phyloP scores from a whole-genome alignment of 495 filamentous ascomycete genomes.

The Penicillium herquei region DNA sequence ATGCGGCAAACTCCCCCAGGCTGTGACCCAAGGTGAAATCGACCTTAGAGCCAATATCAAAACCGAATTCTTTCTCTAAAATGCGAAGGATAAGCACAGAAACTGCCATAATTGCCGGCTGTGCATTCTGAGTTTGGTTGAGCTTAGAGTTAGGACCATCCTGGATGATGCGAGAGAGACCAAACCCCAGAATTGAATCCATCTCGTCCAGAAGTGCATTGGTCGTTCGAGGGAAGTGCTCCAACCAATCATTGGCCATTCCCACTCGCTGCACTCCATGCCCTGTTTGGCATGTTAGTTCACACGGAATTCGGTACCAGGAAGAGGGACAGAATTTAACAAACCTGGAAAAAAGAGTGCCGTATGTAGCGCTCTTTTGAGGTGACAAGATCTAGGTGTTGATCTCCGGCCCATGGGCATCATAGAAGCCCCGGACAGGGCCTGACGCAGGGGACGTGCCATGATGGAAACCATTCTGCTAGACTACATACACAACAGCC shows the following conservation, averaged over 20 bases:
- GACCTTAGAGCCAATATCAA: constrained; percentile 62
- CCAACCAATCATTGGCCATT: constrained; percentile 83
- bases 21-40: constrained; percentile 90
- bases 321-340: constrained; percentile 10
- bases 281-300: constrained; percentile 45
- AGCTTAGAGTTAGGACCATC: constrained; percentile 72
- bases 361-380: constrained; percentile 52
- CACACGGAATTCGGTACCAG: constrained; percentile 4
- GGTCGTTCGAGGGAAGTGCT: constrained; percentile 76
- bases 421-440: constrained; percentile 1
- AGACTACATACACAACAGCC: constrained; percentile 14
- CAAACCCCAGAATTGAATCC: constrained; percentile 67
- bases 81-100: constrained; percentile 88
- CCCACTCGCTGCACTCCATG: constrained; percentile 94
- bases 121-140: constrained; percentile 81
- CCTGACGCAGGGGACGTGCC: constrained; percentile 2
- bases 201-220: constrained; percentile 75
- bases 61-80: constrained; percentile 80
- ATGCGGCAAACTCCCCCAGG: constrained; percentile 90
- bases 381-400: constrained; percentile 1
- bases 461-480: constrained; percentile 17
- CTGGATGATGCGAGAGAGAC: constrained; percentile 73
- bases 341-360: constrained; percentile 84
- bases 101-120: constrained; percentile 94
- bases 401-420: constrained; percentile 1